These are phyloP conservation scores for Phytophthora sojae DNA, from an alignment of 352 stramenopile species.

Conservation along the genomic window DNA sequence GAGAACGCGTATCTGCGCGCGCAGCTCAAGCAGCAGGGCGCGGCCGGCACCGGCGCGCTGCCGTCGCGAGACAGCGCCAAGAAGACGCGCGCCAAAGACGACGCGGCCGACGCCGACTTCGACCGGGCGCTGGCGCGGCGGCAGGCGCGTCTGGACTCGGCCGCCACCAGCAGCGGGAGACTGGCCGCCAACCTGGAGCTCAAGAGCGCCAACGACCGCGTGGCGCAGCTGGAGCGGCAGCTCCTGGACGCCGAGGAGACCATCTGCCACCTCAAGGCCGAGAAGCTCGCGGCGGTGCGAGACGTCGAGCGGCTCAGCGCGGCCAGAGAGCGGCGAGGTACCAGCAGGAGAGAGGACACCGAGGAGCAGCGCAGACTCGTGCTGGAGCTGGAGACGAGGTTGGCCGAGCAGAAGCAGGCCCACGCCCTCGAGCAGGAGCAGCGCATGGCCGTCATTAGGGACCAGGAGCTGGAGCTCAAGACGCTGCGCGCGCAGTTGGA, in stretches of 20 bases:
- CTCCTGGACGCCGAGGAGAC: conserved; percentile 76
- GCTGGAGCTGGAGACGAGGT: conserved; percentile 47
- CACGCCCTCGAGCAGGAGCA: conserved; percentile 58
- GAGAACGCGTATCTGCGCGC: conserved; percentile 44
- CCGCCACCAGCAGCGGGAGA: not conserved
- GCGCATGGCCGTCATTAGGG: conserved; percentile 65
- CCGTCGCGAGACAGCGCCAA: conserved; percentile 2
- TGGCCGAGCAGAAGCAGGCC: conserved; percentile 45
- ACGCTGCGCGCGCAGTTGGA: conserved; percentile 44
- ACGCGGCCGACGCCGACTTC: conserved; percentile 20
- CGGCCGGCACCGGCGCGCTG: not conserved
- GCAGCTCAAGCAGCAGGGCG: conserved; percentile 32
- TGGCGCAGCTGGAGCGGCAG: conserved; percentile 55
- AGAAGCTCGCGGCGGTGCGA: conserved; percentile 67
- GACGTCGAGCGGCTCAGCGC: conserved; percentile 62
- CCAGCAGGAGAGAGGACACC: conserved; percentile 7
- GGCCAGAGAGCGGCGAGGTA: not conserved
- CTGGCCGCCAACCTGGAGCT: conserved; percentile 46
- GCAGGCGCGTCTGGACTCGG: conserved; percentile 29
- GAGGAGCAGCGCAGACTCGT: conserved; percentile 36
- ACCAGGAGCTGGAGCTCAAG: conserved; percentile 64
- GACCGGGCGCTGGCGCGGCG: conserved; percentile 22
- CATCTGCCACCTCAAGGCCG: conserved; percentile 78
- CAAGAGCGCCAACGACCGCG: conserved; percentile 59
- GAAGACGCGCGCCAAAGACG: conserved; percentile 10